Evolutionary conservation across 495 filamentous ascomycete species (phyloP).

Genomic region (Aspergillus heteromorphus): DNA sequence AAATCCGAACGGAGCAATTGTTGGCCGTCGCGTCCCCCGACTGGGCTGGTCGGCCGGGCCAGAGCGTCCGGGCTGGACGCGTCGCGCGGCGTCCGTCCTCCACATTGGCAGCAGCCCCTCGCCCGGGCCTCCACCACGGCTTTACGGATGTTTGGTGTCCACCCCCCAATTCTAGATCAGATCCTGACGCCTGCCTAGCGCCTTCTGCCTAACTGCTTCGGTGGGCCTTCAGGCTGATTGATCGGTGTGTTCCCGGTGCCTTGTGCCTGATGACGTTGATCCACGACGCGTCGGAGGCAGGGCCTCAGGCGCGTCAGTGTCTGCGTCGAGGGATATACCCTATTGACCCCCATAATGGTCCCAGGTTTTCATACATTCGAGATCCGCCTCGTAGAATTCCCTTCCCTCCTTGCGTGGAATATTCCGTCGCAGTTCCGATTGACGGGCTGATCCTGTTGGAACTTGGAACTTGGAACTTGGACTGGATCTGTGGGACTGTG

Average conservation of each 20-base stretch:
- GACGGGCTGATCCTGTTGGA: neutral
- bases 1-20: neutral
- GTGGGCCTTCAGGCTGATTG: neutral
- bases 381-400: too few species aligned
- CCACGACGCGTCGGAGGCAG: neutral
- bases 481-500: neutral
- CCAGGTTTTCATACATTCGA: too few species aligned
- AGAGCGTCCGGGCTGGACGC: neutral
- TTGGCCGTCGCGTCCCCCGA: neutral
- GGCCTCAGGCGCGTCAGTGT: neutral
- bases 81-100: neutral
- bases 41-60: neutral
- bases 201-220: neutral
- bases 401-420: too few species aligned
- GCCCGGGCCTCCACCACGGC: neutral
- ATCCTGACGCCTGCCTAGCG: neutral
- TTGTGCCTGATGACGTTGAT: neutral
- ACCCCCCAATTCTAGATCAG: neutral
- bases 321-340: neutral
- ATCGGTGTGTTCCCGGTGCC: neutral
- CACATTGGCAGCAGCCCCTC: neutral
- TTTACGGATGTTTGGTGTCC: conserved; percentile 1
- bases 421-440: neutral
- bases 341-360: too few species aligned
- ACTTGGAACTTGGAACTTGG: too few species aligned